Evolutionary conservation across 805 yeast genomes (phyloP).

Genomic region (Hanseniaspora clermontiae): DNA sequence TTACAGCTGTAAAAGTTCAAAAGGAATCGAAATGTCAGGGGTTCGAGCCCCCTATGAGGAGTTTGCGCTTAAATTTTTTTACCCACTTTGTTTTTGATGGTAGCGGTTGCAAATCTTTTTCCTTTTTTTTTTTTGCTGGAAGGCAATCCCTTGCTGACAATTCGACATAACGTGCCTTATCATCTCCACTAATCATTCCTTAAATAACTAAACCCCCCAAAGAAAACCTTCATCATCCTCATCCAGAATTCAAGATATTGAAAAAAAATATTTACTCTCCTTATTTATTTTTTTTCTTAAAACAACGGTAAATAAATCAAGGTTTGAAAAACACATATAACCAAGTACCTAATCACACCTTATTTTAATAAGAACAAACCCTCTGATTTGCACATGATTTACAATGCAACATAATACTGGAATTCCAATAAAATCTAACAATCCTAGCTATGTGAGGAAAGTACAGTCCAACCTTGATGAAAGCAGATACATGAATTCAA

Average conservation of each 20-base stretch:
- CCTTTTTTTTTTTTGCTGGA: neutral
- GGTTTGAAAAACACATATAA: no score
- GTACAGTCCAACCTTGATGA: neutral
- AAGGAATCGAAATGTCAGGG: constrained; percentile 36
- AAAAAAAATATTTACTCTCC: no score
- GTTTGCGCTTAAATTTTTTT: constrained; percentile 24
- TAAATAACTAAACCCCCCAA: no score
- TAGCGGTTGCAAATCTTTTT: neutral
- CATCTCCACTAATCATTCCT: no score
- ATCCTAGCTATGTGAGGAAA: neutral
- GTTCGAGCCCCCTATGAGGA: constrained; percentile 42
- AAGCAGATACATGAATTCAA: neutral
- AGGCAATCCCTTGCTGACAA: no score
- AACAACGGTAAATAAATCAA: no score
- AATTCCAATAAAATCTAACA: neutral
- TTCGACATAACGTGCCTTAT: no score
- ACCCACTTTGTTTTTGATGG: neutral
- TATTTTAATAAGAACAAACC: no score
- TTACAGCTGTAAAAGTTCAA: neutral
- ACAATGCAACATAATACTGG: neutral
- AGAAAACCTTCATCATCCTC: no score
- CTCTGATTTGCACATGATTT: neutral
- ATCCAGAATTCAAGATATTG: no score
- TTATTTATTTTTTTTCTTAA: no score
- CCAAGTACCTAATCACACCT: no score